Evolutionary conservation across 1,139 yeast species (phyloP), one percentile per base, ranked within the genome.

Genomic region (Diutina ranongensis): DNA sequence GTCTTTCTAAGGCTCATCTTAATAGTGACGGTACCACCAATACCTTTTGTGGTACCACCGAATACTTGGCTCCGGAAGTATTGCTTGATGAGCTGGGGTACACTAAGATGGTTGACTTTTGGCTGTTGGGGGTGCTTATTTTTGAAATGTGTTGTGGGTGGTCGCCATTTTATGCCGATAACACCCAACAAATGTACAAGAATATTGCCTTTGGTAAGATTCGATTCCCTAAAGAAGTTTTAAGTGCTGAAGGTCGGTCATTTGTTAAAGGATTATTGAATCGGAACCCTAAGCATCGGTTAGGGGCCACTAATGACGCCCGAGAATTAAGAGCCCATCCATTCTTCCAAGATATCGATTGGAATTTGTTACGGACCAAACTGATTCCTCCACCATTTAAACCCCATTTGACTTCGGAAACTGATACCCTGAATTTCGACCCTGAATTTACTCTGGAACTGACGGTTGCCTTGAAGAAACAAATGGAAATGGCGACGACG

Each of bases 161-260:
- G 97, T 84, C 95, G n/a, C 98, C 98, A 47, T 92, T 92, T 62
- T 89, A 87, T 59, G 97, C 97, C 40, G 97, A 89, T 52, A 92
- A 86, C 61, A 87, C 95, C 46, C 97, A 92, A 67, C 96, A 89
- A 64, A 92, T 92, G 97, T 92, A 92, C 68, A 89, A 89, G 67
- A 92, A 92, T 64, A 92, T 92, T 66, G 97, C 97, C 2, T 92
- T 88, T 66, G 97, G 98, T 51, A 92, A 92, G 62, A 97, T 92
- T 28, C 75, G 95, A 57, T 92, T 92, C 64, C 98, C 98, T 44
- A 87, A 89, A 60, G 97, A 92, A 59, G 94, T 92, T 12, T 70
- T 92, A 49, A 83, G 95, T 47, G 75, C 86, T 5, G 96, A 88
- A 59, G 97, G 97, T 36, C 76, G 97, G 51, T 81, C 92, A 8